A percentile compares a stretch with the other conserved stretches of the same genome.
Conservation (phyloP, 495 filamentous ascomycete genomes). For the Pyronema omphalodes region DNA sequence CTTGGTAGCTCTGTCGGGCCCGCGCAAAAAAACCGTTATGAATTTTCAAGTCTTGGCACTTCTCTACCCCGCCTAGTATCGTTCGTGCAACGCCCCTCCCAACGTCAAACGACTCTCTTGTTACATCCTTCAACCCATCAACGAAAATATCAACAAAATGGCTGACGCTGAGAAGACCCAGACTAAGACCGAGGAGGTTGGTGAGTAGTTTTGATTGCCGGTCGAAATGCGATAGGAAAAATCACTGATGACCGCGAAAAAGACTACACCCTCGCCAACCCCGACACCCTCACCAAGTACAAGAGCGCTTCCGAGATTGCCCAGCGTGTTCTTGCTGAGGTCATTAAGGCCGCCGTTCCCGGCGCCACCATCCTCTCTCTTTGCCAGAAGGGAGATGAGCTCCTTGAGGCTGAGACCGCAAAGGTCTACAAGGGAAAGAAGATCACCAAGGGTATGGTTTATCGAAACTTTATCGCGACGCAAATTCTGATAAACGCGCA, state of each 20-base stretch:
- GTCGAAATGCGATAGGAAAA: neutral
- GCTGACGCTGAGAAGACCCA: neutral
- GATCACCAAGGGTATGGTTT: slow-evolving; percentile 54
- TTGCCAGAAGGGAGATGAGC: slow-evolving; percentile 87
- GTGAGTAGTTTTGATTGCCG: neutral
- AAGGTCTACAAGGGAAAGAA: slow-evolving; percentile 95
- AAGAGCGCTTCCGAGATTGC: slow-evolving; percentile 89
- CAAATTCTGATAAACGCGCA: slow-evolving; percentile 19
- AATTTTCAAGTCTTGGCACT: neutral
- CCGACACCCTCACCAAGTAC: slow-evolving; percentile 96
- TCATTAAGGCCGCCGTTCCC: slow-evolving; percentile 61
- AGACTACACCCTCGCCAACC: slow-evolving; percentile 94
- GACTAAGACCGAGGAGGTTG: neutral
- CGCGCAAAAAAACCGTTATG: no score
- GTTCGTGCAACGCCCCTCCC: neutral
- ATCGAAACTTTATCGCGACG: neutral
- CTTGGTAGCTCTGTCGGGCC: no score
- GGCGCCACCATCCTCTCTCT: slow-evolving; percentile 80
- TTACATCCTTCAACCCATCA: neutral
- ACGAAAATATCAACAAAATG: neutral
- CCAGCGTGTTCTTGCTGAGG: slow-evolving; percentile 78
- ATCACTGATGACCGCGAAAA: slow-evolving; percentile 8
- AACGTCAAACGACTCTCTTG: neutral
- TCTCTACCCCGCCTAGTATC: neutral
- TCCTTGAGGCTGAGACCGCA: slow-evolving; percentile 76